Evolutionary conservation across 805 yeast species (phyloP).

Genomic region (Sungouiella blattae): DNA sequence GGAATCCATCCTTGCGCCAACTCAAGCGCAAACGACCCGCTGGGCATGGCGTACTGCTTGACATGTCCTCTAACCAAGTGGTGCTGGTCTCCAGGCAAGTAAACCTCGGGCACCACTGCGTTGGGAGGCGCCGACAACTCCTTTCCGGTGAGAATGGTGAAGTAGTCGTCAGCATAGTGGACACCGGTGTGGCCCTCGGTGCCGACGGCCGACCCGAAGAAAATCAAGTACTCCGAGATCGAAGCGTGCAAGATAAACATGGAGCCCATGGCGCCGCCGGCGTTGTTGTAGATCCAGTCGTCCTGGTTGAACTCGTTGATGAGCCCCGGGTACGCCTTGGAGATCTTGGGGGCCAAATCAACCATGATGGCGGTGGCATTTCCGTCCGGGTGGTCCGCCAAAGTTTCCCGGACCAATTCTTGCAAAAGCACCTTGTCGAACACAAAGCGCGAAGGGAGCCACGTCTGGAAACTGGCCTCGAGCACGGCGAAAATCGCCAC

Average conservation of each 20-base stretch:
- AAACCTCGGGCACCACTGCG: slow-evolving; percentile 63
- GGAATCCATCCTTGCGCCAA: slow-evolving; percentile 99
- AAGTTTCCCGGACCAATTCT: slow-evolving; percentile 51
- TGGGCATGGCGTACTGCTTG: slow-evolving; percentile 85
- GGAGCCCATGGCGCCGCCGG: slow-evolving; percentile 98
- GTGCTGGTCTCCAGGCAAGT: slow-evolving; percentile 83
- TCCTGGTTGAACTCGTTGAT: slow-evolving; percentile 70
- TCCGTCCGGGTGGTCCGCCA: slow-evolving; percentile 51
- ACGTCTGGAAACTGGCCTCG: slow-evolving; percentile 46
- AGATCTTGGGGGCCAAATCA: slow-evolving; percentile 48
- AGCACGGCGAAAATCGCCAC: slow-evolving; percentile 29
- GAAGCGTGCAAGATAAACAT: slow-evolving; percentile 96
- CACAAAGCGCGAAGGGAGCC: slow-evolving; percentile 68
- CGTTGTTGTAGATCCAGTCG: slow-evolving; percentile 96
- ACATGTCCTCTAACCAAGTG: slow-evolving; percentile 68
- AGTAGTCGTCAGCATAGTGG: slow-evolving; percentile 96
- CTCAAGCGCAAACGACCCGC: slow-evolving; percentile 84
- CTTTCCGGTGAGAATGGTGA: slow-evolving; percentile 80
- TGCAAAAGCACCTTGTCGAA: slow-evolving; percentile 68
- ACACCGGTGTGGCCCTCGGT: slow-evolving; percentile 96
- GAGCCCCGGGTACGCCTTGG: slow-evolving; percentile 62
- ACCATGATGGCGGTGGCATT: slow-evolving; percentile 61
- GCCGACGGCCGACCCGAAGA: slow-evolving; percentile 91
- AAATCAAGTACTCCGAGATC: slow-evolving; percentile 83
- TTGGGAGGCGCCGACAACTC: slow-evolving; percentile 71